A percentile compares a stretch with the other conserved stretches of the same genome.
These are phyloP conservation scores for Penicillium bialowiezense DNA, from an alignment of 495 filamentous ascomycete genomes.

Conservation along the genomic window DNA sequence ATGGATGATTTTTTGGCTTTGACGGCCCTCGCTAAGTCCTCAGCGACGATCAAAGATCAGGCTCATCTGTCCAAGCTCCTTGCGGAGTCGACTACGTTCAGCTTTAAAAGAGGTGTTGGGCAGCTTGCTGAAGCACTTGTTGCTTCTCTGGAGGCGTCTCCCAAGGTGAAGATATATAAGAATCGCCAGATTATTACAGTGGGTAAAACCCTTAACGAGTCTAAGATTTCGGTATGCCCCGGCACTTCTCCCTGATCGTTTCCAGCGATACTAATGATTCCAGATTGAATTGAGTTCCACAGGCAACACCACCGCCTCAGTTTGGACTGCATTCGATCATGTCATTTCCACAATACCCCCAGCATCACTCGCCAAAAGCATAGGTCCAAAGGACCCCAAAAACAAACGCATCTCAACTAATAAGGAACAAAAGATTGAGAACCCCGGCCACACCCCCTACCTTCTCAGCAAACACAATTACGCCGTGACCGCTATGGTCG, in stretches of 20 bases:
- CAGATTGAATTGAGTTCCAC: no score
- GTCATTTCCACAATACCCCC: conserved; percentile 71
- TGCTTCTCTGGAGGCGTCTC: conserved; percentile 22
- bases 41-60: conserved; percentile 13
- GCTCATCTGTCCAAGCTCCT: conserved; percentile 6
- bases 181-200: conserved; percentile 16
- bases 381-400: conserved; percentile 13
- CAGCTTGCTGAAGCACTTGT: conserved; percentile 33
- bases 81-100: conserved; percentile 50
- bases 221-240: neutral
- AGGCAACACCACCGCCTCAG: neutral
- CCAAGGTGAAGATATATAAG: conserved; percentile 28
- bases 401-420: no score
- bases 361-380: conserved; percentile 23
- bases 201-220: neutral
- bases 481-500: conserved; percentile 80
- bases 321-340: conserved; percentile 48
- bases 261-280: neutral
- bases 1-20: conserved; percentile 33
- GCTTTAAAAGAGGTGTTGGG: conserved; percentile 34
- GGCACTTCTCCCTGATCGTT: neutral
- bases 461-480: conserved; percentile 42
- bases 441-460: conserved; percentile 6
- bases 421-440: neutral
- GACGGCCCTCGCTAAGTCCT: conserved; percentile 1